These are phyloP conservation scores for Stephanodiscus minutulus DNA, from an alignment of 108 stramenopile species.

Conservation along the genomic window DNA sequence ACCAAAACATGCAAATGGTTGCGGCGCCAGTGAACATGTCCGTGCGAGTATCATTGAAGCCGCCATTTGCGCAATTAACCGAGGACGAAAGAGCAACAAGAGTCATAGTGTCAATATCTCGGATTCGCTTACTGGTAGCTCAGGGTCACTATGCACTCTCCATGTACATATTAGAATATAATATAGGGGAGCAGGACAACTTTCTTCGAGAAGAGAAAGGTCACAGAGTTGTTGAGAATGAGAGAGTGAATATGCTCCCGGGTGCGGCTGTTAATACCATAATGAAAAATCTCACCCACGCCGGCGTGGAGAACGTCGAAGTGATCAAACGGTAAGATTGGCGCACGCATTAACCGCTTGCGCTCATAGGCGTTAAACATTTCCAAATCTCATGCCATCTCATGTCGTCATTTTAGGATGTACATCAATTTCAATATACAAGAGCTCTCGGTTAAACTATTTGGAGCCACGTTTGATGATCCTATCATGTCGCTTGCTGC, in stretches of 20 bases:
- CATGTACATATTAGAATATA: constrained; percentile 66
- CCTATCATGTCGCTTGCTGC: constrained; percentile 66
- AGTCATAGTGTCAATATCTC: constrained; percentile 60
- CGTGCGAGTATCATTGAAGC: constrained; percentile 53
- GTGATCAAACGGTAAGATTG: constrained; percentile 29
- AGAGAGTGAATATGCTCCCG: constrained; percentile 6
- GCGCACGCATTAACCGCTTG: not conserved
- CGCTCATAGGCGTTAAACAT: not conserved
- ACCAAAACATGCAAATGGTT: constrained; percentile 51
- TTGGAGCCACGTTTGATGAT: constrained; percentile 45
- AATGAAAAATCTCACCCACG: constrained; percentile 60
- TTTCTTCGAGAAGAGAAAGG: constrained; percentile 58
- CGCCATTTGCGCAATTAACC: constrained; percentile 52
- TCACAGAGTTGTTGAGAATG: constrained; percentile 9
- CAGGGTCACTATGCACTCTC: constrained; percentile 71
- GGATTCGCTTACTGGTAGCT: constrained; percentile 58
- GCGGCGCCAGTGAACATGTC: constrained; percentile 61
- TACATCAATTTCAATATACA: constrained; percentile 60
- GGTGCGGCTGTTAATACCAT: constrained; percentile 23
- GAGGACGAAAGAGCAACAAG: constrained; percentile 76
- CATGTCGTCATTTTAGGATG: constrained; percentile 22
- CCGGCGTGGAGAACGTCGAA: constrained; percentile 58
- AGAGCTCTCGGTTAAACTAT: constrained; percentile 61
- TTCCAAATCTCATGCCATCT: not conserved
- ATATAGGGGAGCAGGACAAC: constrained; percentile 67